phyloP scores from a whole-genome alignment of 2,329 filamentous ascomycete genomes.

The Sporothrix brunneoviolacea region DNA sequence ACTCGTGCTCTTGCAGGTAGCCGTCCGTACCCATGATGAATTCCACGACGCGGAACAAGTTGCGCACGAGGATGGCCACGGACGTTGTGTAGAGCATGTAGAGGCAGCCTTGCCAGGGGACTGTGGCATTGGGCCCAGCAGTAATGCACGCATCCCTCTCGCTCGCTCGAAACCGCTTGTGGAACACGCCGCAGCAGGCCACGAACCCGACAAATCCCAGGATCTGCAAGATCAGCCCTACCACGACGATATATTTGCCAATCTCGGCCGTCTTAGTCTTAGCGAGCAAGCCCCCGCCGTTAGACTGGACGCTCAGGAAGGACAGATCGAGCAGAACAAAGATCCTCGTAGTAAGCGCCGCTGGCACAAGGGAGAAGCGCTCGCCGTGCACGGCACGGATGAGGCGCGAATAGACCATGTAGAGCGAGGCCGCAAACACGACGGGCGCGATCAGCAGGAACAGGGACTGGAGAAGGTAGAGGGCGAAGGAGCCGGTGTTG shows the following conservation, averaged over 20 bases:
- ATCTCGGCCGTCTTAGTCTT: conserved; percentile 19
- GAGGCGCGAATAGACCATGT: conserved; percentile 38
- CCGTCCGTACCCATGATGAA: conserved; percentile 36
- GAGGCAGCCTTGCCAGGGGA: conserved; percentile 29
- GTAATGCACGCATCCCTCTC: too few species aligned
- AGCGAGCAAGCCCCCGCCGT: conserved; percentile 25
- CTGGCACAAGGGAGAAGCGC: conserved; percentile 18
- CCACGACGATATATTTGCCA: conserved; percentile 45
- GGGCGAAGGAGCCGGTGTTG: conserved; percentile 28
- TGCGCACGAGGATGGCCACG: conserved; percentile 35
- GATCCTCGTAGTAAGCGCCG: conserved; percentile 25
- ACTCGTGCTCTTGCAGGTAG: conserved; percentile 35
- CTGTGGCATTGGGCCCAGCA: too few species aligned
- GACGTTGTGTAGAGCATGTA: conserved; percentile 31
- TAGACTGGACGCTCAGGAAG: conserved; percentile 25
- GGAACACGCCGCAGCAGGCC: conserved; percentile 37
- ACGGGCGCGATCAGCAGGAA: conserved; percentile 37
- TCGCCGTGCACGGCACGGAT: conserved; percentile 26
- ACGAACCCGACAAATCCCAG: conserved; percentile 48
- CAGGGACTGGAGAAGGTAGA: conserved; percentile 35
- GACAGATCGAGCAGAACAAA: conserved; percentile 28
- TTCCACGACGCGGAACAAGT: conserved; percentile 42
- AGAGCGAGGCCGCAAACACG: conserved; percentile 39
- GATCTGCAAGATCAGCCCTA: conserved; percentile 49
- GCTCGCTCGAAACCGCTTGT: conserved; percentile 22